Evolutionary conservation across 2,329 filamentous ascomycete genomes (phyloP).

Genomic region (Teratosphaeria zuluensis): DNA sequence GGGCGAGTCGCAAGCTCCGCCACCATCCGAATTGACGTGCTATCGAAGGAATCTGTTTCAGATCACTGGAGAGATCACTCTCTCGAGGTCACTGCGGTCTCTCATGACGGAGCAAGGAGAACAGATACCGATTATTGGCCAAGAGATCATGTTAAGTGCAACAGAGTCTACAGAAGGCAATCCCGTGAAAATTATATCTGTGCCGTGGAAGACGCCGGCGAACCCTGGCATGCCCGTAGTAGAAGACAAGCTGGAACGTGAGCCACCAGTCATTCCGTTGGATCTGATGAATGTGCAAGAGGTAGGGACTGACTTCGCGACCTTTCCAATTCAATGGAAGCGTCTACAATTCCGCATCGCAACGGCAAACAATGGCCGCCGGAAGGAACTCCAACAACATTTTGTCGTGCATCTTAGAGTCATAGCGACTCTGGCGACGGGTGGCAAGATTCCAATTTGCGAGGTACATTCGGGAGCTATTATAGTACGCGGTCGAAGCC

Average conservation of each 20-base stretch:
- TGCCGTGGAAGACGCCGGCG: conserved; percentile 93
- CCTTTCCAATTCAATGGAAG: conserved; percentile 90
- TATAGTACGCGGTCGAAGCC: conserved; percentile 86
- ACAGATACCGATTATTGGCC: conserved; percentile 67
- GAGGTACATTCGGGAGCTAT: conserved; percentile 84
- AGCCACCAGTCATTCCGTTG: conserved; percentile 73
- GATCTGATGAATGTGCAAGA: conserved; percentile 57
- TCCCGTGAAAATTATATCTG: conserved; percentile 84
- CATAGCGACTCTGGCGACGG: conserved; percentile 71
- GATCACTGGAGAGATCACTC: conserved; percentile 79
- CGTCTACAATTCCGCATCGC: conserved; percentile 88
- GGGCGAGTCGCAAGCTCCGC: conserved; percentile 46
- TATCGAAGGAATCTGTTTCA: conserved; percentile 94
- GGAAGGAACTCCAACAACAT: conserved; percentile 93
- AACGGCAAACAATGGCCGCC: conserved; percentile 88
- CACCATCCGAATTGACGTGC: conserved; percentile 81
- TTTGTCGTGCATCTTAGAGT: conserved; percentile 86
- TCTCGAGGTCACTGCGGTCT: conserved; percentile 67
- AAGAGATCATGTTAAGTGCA: conserved; percentile 82
- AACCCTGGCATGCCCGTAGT: conserved; percentile 56
- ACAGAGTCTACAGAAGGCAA: conserved; percentile 94
- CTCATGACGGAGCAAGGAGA: conserved; percentile 78
- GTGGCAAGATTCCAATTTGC: conserved; percentile 69
- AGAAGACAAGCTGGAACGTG: conserved; percentile 66
- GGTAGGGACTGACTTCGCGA: conserved; percentile 71